These are phyloP conservation scores for Annona squamosa DNA, from an alignment of 164 flowering plant species.

Conservation along the genomic window DNA sequence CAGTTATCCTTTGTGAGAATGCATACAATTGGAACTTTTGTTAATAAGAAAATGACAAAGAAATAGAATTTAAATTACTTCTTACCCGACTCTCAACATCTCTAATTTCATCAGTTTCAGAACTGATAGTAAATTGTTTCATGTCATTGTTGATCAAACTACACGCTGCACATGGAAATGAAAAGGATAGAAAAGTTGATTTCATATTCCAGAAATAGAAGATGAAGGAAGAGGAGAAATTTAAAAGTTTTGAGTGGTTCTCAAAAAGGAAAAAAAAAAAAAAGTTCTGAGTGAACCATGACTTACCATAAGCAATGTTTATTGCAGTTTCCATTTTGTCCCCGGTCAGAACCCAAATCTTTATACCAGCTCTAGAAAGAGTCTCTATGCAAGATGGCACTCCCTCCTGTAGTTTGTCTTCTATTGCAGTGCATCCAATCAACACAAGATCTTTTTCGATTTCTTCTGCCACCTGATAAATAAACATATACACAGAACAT, in stretches of 20 bases:
- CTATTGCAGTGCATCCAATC: constrained; percentile 95
- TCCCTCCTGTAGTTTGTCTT: constrained; percentile 99
- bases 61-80: not conserved
- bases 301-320: constrained; percentile 88
- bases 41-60: not conserved
- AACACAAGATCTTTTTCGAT: constrained; percentile 77
- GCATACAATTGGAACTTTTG: not conserved
- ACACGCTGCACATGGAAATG: constrained; percentile 58
- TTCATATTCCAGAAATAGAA: not conserved
- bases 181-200: not conserved
- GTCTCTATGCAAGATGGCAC: constrained; percentile 93
- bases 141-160: constrained; percentile 78
- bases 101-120: constrained; percentile 86
- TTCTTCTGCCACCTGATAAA: constrained; percentile 70
- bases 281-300: not conserved
- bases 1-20: not conserved
- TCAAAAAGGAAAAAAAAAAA: not conserved
- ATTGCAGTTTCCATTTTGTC: constrained; percentile 98
- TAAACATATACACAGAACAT: not conserved
- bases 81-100: constrained; percentile 81
- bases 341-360: constrained; percentile 96
- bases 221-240: not conserved
- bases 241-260: not conserved
- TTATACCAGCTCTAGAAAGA: constrained; percentile 91
- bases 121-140: constrained; percentile 91